Conservation (phyloP, 148 eudicot genomes). For the Linanthus parryae region DNA sequence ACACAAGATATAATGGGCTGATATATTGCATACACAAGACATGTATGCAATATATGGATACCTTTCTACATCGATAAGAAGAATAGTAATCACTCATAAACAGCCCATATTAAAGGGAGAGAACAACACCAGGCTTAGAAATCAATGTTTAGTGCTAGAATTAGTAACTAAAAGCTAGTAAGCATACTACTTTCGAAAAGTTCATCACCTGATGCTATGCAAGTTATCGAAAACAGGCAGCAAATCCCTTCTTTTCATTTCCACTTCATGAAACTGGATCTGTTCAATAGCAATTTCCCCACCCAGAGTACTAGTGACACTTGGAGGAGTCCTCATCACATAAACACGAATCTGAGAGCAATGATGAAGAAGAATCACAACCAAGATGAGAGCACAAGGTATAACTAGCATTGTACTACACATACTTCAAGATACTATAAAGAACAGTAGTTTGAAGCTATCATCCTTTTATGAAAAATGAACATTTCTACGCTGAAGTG, state of each 20-base stretch:
- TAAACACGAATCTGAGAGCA: conserved; percentile 25
- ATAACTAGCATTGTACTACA: background rate
- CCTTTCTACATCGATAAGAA: too few species aligned
- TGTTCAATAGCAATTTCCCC: conserved; percentile 37
- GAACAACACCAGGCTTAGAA: conserved; percentile 8
- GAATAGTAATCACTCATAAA: too few species aligned
- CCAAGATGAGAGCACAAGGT: background rate
- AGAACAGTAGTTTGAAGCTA: too few species aligned
- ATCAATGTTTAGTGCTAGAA: background rate
- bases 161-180: background rate
- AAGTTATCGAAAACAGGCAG: conserved; percentile 36
- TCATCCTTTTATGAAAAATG: too few species aligned
- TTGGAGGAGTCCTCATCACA: conserved; percentile 19
- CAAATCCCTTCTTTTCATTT: conserved; percentile 32
- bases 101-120: too few species aligned
- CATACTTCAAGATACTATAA: too few species aligned
- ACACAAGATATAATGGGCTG: too few species aligned
- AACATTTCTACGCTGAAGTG: too few species aligned
- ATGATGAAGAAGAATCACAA: conserved; percentile 2
- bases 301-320: conserved; percentile 14
- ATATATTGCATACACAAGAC: background rate
- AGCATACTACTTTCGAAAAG: background rate
- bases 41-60: too few species aligned
- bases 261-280: conserved; percentile 23
- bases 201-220: conserved; percentile 21